Conservation (phyloP, 148 eudicot genomes). For the Nepenthes mirabilis region DNA sequence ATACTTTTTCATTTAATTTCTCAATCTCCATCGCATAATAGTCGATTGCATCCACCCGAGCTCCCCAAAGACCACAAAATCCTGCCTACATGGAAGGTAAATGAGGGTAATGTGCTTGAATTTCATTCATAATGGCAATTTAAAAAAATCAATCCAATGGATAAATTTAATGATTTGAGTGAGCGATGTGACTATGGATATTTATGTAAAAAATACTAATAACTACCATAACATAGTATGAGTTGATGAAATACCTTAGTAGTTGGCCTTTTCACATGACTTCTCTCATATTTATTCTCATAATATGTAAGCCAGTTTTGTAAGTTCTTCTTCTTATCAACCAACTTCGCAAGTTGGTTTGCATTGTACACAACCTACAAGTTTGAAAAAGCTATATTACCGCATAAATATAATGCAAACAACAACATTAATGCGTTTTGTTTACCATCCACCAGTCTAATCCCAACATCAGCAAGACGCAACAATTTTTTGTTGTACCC, state of each 20-base stretch:
- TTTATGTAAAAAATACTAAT: background rate
- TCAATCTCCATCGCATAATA: constrained; percentile 63
- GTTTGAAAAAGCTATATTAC: background rate
- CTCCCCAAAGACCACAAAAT: constrained; percentile 92
- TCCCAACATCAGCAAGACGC: background rate
- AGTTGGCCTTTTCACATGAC: constrained; percentile 48
- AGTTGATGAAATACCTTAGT: constrained; percentile 43
- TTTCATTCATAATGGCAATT: background rate
- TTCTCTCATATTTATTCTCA: constrained; percentile 67
- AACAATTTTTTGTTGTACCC: background rate
- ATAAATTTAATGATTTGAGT: background rate
- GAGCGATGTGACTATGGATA: background rate
- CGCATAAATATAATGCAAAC: background rate
- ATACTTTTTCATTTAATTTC: constrained; percentile 52
- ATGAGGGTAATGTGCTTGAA: constrained; percentile 11
- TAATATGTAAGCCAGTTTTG: constrained; percentile 73
- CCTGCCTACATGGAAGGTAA: constrained; percentile 67
- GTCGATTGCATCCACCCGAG: constrained; percentile 72
- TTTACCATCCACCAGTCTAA: too few relatives aligned
- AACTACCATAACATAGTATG: background rate
- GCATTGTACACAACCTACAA: constrained; percentile 82
- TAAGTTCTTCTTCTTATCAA: constrained; percentile 58
- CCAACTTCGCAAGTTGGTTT: constrained; percentile 69
- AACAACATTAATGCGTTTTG: background rate
- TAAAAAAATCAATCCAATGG: background rate